Base-by-base conservation (phyloP, 768 basidiomycete species). In the Boletus rex-veris region DNA sequence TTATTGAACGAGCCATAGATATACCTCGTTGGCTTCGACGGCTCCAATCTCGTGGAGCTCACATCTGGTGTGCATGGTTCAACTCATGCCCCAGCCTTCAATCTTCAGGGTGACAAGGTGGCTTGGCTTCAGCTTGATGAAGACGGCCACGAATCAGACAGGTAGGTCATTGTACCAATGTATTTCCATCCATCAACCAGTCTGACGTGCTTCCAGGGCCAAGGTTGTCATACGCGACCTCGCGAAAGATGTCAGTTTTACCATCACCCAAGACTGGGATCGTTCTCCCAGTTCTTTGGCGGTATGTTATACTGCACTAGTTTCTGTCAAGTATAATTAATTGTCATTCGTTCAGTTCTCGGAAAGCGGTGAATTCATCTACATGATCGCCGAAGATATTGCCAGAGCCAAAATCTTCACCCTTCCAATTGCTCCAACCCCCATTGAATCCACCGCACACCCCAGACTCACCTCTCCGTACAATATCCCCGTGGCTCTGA, bases 141-240 rank as follows among this genome's bases (percentile, higher is more conserved):
- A 64, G 92, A 98, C 61, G 94, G 95, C 2, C 88, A 94, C 60
- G 95, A 98, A 71, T 79, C 87, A 48, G 95, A 96, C 71, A 81
- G 88, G 85, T 84, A 54, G 40, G 66, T 51, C 38, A 44, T 24
- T 30, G 53, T 38, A 2, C 28, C 8, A 3, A 5, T 24, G 9
- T 26, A 26, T 39, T 47, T 11, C 28, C 12, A 26, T 2, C 24
- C 21, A 14, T 14, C 18, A 28, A 11, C 37, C 12, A 12, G 10
- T 42, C 50, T 58, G 31, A 59, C 21, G 11, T 11, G 16, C 19
- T 24, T 39, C 0, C 58, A 90, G 90, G 56, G 80, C 82, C 8
- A 88, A 90, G 66, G 78, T 94, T 44, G 82, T 92, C 40, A 79
- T 93, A 9, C 90, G 86, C 62, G 90, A 95, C 63, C 72, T 96